Base-by-base conservation (phyloP, 78 protist genomes). In the Dictyostelium firmibasis region DNA sequence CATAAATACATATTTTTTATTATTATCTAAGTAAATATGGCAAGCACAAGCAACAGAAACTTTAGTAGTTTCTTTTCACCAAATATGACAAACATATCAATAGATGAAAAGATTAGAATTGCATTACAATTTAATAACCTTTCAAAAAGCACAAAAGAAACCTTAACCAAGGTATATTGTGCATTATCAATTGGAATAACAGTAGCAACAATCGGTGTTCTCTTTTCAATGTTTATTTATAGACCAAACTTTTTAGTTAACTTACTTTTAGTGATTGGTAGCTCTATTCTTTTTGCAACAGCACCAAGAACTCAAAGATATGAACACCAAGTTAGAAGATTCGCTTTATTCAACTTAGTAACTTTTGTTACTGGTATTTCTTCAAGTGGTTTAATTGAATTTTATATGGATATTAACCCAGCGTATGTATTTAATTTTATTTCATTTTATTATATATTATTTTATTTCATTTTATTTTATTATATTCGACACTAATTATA, bases 351-450 rank as follows among this genome's bases (percentile, higher is more conserved):
- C 33, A 31, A 47, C 8, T 29, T 86, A 10, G 18, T 41, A 11
- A 11, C 64, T 4, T 53, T 74, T 27, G 44, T 47, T 38, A 38
- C 64, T 76, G 92, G 92, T 76, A 53, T 86, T 9, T 76, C 76
- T 4, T 81, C 67, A 18, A 36, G 77, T 20, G 83, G 74, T 50
- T 31, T 76, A n/a, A 60, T 86, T 41, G 78, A 76, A 20, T 7
- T 41, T 5, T 50, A 79, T 9, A 76, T 57, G 41, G 10, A 76
- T 13, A 13, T 86, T 29, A 38, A 76, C 41, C 60, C 69, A 76
- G 1, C 77, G 92, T 86, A 86, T 72, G 92, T 86, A 38, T 57
- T 20, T n/a, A n/a, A n/a, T 20, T 20, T 57, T 57, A 50, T 50
- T 14, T 50, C 0, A 16, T 50, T 2, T 50, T 50, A 16, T 50